Evolutionary conservation across 805 yeast species (phyloP).

Genomic region (Candida suzukii): DNA sequence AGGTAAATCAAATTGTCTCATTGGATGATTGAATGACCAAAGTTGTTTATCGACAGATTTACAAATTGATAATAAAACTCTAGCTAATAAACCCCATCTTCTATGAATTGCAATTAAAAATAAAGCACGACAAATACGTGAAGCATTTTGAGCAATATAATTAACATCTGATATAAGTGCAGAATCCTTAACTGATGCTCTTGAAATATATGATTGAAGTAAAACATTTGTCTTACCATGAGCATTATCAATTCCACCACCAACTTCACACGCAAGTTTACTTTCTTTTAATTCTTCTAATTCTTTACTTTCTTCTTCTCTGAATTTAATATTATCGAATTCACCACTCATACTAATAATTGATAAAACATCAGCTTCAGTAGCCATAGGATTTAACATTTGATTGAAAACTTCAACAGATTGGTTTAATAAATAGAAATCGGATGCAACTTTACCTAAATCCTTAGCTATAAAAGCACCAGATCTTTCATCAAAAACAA

Average conservation of each 20-base stretch:
- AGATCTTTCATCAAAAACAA: constrained; percentile 80
- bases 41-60: constrained; percentile 76
- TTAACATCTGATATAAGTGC: constrained; percentile 81
- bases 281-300: constrained; percentile 52
- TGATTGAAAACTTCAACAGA: constrained; percentile 86
- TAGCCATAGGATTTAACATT: constrained; percentile 73
- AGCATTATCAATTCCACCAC: constrained; percentile 64
- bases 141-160: constrained; percentile 93
- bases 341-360: constrained; percentile 90
- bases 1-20: constrained; percentile 80
- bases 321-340: constrained; percentile 80
- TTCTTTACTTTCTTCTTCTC: constrained; percentile 84
- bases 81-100: constrained; percentile 82
- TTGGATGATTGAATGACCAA: constrained; percentile 90
- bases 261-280: constrained; percentile 73
- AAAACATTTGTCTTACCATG: constrained; percentile 85
- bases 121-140: constrained; percentile 87
- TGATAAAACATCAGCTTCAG: constrained; percentile 87
- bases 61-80: constrained; percentile 71
- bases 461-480: constrained; percentile 80
- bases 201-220: constrained; percentile 82
- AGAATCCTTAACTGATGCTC: constrained; percentile 64
- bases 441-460: constrained; percentile 90
- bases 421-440: constrained; percentile 78
- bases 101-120: constrained; percentile 82